phyloP scores from a whole-genome alignment of 73 alveolate species.

The Breviolum minutum region DNA sequence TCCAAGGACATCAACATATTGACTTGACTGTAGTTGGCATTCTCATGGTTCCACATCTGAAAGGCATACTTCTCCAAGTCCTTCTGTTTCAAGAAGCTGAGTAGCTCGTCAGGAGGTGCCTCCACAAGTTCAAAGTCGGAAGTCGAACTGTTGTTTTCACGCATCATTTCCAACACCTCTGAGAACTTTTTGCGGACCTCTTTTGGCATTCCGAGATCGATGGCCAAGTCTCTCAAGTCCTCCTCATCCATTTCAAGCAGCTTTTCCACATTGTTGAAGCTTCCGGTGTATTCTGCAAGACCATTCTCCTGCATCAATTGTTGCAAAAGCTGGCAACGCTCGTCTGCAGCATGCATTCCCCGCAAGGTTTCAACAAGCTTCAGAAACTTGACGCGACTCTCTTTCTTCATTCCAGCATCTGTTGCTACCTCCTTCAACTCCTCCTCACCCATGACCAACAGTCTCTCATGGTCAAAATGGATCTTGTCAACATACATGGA shows the following conservation, averaged over 20 bases:
- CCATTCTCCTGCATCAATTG: slow-evolving; percentile 10
- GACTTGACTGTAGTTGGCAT: slow-evolving; percentile 26
- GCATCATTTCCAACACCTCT: slow-evolving; percentile 14
- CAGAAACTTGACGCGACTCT: slow-evolving; percentile 13
- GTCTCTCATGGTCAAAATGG: neutral
- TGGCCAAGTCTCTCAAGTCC: slow-evolving; percentile 16
- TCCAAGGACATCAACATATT: slow-evolving; percentile 21
- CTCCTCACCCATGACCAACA: slow-evolving; percentile 16
- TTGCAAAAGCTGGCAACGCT: neutral
- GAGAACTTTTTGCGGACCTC: slow-evolving; percentile 9
- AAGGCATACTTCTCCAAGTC: slow-evolving; percentile 46
- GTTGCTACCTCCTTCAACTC: slow-evolving; percentile 28
- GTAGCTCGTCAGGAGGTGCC: slow-evolving; percentile 1
- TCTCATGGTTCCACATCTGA: slow-evolving; percentile 48
- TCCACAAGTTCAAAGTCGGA: neutral
- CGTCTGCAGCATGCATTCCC: neutral
- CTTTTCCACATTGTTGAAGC: neutral
- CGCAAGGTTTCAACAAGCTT: neutral
- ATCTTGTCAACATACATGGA: neutral
- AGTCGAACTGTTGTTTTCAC: neutral
- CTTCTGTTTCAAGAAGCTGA: slow-evolving; percentile 37
- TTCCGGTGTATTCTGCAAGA: neutral
- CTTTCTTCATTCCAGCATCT: slow-evolving; percentile 66
- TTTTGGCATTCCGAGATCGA: slow-evolving; percentile 43
- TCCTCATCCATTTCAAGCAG: slow-evolving; percentile 27